Percentiles rank a stretch among this genome's conserved stretches.
Conservation (phyloP, 192 early-diverging fungal genomes). For the Entomortierella lignicola region DNA sequence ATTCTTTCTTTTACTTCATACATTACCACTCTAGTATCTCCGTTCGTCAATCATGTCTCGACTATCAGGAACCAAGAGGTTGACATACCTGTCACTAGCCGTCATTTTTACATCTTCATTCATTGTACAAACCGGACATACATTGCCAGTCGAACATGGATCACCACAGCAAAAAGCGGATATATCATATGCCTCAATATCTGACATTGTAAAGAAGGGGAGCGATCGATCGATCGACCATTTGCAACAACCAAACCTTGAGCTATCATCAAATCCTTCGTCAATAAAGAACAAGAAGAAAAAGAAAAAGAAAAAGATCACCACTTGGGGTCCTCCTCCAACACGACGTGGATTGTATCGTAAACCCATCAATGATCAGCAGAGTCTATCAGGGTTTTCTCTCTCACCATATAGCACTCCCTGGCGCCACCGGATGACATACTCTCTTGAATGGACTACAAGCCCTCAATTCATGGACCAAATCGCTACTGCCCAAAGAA, state of each 20-base stretch:
- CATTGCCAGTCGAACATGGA: background rate
- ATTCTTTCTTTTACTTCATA: conserved; percentile 2
- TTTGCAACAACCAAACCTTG: background rate
- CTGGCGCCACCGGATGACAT: conserved; percentile 31
- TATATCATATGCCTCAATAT: background rate
- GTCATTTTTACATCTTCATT: background rate
- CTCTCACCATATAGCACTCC: conserved; percentile 7
- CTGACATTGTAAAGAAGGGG: background rate
- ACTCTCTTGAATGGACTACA: conserved; percentile 19
- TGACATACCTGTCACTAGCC: conserved; percentile 2
- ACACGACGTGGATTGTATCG: background rate
- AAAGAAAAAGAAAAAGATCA: conserved; percentile 34
- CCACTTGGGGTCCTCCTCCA: background rate
- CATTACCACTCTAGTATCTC: background rate
- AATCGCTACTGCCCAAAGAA: background rate
- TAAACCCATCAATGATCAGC: conserved; percentile 8
- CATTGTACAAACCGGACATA: conserved; percentile 3
- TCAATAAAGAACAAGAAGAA: conserved; percentile 9
- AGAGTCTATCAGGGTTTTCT: conserved; percentile 7
- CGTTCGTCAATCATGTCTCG: background rate
- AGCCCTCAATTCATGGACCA: background rate
- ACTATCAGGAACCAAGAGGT: background rate
- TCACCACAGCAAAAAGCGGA: background rate
- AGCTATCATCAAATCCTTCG: background rate
- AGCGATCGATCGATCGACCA: background rate